A percentile compares a stretch with the other conserved stretches of the same genome.
Evolutionary conservation across 2,329 filamentous ascomycete species (phyloP).

Genomic region (Verticillium isaacii): DNA sequence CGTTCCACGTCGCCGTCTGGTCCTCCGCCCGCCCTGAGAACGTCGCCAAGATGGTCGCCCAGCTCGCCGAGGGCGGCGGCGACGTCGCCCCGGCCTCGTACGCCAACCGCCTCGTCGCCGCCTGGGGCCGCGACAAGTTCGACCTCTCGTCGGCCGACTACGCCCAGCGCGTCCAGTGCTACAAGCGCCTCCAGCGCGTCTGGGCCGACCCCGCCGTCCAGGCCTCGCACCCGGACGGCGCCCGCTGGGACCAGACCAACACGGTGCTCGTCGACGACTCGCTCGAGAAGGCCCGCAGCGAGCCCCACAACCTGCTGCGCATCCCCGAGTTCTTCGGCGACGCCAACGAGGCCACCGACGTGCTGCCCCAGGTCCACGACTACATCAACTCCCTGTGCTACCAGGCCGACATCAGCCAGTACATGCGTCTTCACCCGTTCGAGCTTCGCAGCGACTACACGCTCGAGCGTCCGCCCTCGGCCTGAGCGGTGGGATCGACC

Average conservation of each 20-base stretch:
- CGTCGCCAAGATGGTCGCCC: slow-evolving; percentile 61
- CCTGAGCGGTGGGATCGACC: background rate
- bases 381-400: slow-evolving; percentile 52
- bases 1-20: slow-evolving; percentile 84
- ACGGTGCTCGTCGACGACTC: slow-evolving; percentile 90
- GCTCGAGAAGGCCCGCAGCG: slow-evolving; percentile 69
- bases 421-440: slow-evolving; percentile 50
- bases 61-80: slow-evolving; percentile 46
- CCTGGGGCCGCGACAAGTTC: slow-evolving; percentile 77
- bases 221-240: slow-evolving; percentile 37
- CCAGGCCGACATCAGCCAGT: slow-evolving; percentile 59
- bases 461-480: slow-evolving; percentile 1
- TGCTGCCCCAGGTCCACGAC: slow-evolving; percentile 56
- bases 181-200: slow-evolving; percentile 73
- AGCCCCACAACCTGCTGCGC: slow-evolving; percentile 78
- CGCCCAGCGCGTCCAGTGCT: slow-evolving; percentile 70
- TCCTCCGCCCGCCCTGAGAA: slow-evolving; percentile 77
- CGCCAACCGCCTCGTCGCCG: slow-evolving; percentile 53
- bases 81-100: slow-evolving; percentile 33
- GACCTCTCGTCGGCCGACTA: slow-evolving; percentile 63
- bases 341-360: slow-evolving; percentile 29
- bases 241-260: slow-evolving; percentile 72
- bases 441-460: slow-evolving; percentile 22
- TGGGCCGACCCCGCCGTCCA: slow-evolving; percentile 55
- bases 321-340: slow-evolving; percentile 70